A percentile compares a stretch with the other conserved stretches of the same genome.
phyloP scores from a whole-genome alignment of 768 basidiomycete genomes.

The Pisolithus microcarpus region DNA sequence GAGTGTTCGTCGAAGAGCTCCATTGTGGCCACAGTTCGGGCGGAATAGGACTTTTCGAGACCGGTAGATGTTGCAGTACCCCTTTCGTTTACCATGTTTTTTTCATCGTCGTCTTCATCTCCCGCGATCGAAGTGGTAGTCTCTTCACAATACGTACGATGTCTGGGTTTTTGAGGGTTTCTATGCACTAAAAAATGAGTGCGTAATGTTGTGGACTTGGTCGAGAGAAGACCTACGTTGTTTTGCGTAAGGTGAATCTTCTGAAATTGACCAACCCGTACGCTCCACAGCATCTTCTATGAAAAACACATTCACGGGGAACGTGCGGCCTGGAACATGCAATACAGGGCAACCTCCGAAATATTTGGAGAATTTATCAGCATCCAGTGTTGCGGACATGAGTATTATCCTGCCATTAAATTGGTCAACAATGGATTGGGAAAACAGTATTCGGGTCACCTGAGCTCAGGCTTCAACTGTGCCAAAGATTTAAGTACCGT shows the following conservation, averaged over 20 bases:
- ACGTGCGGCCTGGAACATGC: slow-evolving; percentile 89
- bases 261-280: slow-evolving; percentile 70
- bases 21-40: slow-evolving; percentile 65
- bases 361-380: slow-evolving; percentile 80
- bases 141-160: slow-evolving; percentile 72
- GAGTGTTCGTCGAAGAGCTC: slow-evolving; percentile 81
- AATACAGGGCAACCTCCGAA: slow-evolving; percentile 84
- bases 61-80: slow-evolving; percentile 33
- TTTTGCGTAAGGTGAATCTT: slow-evolving; percentile 74
- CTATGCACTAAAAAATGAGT: slow-evolving; percentile 41
- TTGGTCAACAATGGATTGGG: slow-evolving; percentile 1
- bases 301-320: slow-evolving; percentile 80
- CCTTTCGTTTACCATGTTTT: slow-evolving; percentile 7
- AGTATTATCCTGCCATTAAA: slow-evolving; percentile 61
- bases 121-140: slow-evolving; percentile 41
- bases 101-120: slow-evolving; percentile 65
- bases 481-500: slow-evolving; percentile 87
- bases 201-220: background rate
- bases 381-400: slow-evolving; percentile 96
- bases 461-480: slow-evolving; percentile 71
- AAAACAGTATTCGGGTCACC: slow-evolving; percentile 38
- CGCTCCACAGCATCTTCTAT: slow-evolving; percentile 89
- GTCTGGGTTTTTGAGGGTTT: slow-evolving; percentile 58
- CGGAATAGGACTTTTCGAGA: slow-evolving; percentile 75
- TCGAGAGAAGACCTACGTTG: slow-evolving; percentile 40